These are phyloP conservation scores for Abelmoschus esculentus DNA, from an alignment of 345 rosid genomes.

Conservation along the genomic window DNA sequence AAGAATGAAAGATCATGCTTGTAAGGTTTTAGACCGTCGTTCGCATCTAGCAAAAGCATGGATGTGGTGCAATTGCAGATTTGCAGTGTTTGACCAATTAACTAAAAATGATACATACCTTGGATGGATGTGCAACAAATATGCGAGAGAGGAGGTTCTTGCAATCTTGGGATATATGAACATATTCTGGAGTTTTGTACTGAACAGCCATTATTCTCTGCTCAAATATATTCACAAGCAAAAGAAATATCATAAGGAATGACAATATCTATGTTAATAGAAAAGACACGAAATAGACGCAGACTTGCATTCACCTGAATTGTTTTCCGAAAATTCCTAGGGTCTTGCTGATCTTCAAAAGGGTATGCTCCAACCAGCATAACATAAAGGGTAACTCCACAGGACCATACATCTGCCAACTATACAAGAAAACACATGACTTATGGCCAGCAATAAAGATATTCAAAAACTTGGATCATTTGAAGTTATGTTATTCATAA, in stretches of 20 bases:
- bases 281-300: neutral
- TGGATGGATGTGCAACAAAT: constrained; percentile 64
- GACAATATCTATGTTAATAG: neutral
- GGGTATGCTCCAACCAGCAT: too few species aligned
- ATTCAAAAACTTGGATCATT: too few species aligned
- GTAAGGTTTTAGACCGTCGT: neutral
- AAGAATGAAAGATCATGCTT: neutral
- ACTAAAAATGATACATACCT: constrained; percentile 32
- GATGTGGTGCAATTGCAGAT: neutral
- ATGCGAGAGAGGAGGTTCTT: constrained; percentile 70
- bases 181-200: constrained; percentile 84
- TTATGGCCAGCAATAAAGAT: too few species aligned
- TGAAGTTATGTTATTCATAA: too few species aligned
- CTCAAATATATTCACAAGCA: constrained; percentile 15
- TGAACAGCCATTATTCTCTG: constrained; percentile 86
- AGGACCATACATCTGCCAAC: too few species aligned
- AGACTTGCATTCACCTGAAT: too few species aligned
- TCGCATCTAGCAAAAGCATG: neutral
- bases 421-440: too few species aligned
- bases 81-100: neutral
- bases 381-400: too few species aligned
- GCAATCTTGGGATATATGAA: constrained; percentile 78
- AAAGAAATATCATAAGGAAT: neutral
- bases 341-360: too few species aligned
- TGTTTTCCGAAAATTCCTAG: too few species aligned